Conservation (phyloP, 2,329 filamentous ascomycete genomes). For the Penicillium sp. region DNA sequence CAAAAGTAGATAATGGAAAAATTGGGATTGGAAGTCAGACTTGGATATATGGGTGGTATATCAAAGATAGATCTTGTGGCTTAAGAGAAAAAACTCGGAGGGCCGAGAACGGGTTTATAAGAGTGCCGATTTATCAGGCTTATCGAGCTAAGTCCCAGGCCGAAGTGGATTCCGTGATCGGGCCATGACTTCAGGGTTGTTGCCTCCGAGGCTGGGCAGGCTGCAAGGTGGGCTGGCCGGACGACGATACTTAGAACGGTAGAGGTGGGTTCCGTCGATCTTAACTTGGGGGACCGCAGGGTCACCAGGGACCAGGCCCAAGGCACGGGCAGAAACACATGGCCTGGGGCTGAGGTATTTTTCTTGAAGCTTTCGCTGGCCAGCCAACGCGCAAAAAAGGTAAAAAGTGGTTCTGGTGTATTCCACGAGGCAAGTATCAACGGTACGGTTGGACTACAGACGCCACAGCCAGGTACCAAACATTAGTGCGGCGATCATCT, state of each 20-base stretch:
- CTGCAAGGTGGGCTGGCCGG: background rate
- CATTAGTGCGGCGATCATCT: constrained; percentile 16
- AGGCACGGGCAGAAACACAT: background rate
- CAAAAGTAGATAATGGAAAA: background rate
- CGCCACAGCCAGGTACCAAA: constrained; percentile 9
- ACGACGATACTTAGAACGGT: background rate
- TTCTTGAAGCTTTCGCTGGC: constrained; percentile 3
- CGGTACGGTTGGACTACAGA: constrained; percentile 10
- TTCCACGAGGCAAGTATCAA: constrained; percentile 14
- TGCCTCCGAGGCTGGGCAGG: constrained; percentile 6
- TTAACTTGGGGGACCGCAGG: background rate
- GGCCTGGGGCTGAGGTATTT: constrained; percentile 5
- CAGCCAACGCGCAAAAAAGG: background rate
- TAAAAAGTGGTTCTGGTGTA: constrained; percentile 1
- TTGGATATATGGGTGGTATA: background rate
- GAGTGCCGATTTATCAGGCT: background rate
- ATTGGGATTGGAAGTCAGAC: background rate
- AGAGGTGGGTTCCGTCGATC: constrained; percentile 14
- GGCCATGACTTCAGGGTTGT: constrained; percentile 16
- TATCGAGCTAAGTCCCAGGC: constrained; percentile 3
- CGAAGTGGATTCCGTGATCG: constrained; percentile 15
- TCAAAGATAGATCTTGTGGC: background rate
- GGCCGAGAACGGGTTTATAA: constrained; percentile 15
- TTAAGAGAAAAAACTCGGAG: background rate
- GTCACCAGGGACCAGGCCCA: background rate